Base-by-base conservation (phyloP, 2,329 filamentous ascomycete species). In the Aureobasidium lini region DNA sequence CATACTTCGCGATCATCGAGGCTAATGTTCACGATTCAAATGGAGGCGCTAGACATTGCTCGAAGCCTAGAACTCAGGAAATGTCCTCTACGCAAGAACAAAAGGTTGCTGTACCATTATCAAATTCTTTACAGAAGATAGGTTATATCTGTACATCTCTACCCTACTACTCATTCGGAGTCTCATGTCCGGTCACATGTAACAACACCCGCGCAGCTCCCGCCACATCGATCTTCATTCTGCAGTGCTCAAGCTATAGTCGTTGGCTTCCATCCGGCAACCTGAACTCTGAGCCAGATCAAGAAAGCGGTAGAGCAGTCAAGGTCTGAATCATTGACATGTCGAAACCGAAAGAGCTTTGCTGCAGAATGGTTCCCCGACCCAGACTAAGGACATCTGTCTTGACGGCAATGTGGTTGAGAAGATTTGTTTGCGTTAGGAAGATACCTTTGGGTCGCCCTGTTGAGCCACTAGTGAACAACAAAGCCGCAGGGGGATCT, bases 361-460 rank as follows among this genome's bases (percentile, higher is more conserved):
- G 73, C 53, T 77, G 74, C 4, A 77, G 63, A 0, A 73, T 67
- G 0, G 61, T 59, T 23, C 71, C 71, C 1, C 63, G 60, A 0
- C 46, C 11, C n/a, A 34, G 15, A 37, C 28, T 52, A 15, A 54
- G 16, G 18, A 40, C 6, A 23, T 43, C 13, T 43, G 47, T 29
- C 23, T 16, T 53, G 15, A 56, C 64, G 39, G 68, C 65, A 6
- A 71, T 60, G 65, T 39, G 42, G 54, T 69, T 69, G 1, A 56
- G 46, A 2, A 77, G 60, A 18, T 62, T 66, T 3, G 46, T 52
- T 36, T 76, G 72, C 0, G 44, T 60, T 9, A 77, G 61, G 1
- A 69, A 43, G 16, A 79, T 70, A 4, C 76, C 76, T 64, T 79
- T 79, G 1, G 77, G 77, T 0, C 44, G 66, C 2, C 67, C 67